Evolutionary conservation across 2,329 filamentous ascomycete species (phyloP), one percentile per base, ranked within the genome.

Genomic region (Parastagonospora nodorum): DNA sequence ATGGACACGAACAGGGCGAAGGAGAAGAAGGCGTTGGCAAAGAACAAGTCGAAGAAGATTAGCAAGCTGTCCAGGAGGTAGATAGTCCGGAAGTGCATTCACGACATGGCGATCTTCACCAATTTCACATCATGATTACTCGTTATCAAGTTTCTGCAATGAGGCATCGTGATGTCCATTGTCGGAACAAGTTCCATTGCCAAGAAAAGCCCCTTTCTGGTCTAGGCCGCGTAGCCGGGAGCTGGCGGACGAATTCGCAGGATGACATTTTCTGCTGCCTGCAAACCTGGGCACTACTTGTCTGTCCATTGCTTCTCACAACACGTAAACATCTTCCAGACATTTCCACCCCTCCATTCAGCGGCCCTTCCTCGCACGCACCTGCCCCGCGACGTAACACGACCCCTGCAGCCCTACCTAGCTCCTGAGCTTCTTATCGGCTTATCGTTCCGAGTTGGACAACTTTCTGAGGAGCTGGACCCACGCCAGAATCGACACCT

Each of bases 1-100:
- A 81, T 82, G 51, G 70, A 62, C 39, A 61, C 63, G 15, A 58
- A 56, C 42, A 80, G 81, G 55, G 70, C 57, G 12, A 64, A 68
- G 55, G 63, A 72, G 57, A 66, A 73, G 60, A 56, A 65, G 14
- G 61, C 57, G 12, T 50, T 60, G 32, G 48, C 49, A 37, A 66
- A 66, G 50, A 59, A 48, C 33, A 66, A 66, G 61, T 62, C 60
- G 2, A 62, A 64, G 60, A 64, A 62, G 56, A 59, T 59, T 43
- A 31, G 40, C 27, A 48, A 48, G 24, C 8, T 48, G 5, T 19
- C 38, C 2, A 40, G 32, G 10, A 35, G 45, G n/a, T 39, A 46
- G 28, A 32, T 32, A 32, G 30, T 32, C 30, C 8, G 2, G 19
- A 24, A 3, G 3, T 24, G 19, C 19, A 24, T 24, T 24, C 19